phyloP scores from a whole-genome alignment of 352 stramenopile species.

The Phytophthora ramorum region DNA sequence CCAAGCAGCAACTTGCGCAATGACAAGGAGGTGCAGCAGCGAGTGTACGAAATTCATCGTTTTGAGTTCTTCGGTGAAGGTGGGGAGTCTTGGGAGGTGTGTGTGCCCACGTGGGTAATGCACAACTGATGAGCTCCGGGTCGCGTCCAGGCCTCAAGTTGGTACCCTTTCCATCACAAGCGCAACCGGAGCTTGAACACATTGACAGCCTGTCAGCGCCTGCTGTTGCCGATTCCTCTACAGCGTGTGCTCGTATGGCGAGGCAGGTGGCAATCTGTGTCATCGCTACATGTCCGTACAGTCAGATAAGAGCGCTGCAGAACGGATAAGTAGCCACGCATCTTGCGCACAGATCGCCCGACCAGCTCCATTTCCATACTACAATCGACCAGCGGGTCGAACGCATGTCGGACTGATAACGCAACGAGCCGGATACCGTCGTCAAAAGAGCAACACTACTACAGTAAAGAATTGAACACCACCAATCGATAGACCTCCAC shows the following conservation, averaged over 20 bases:
- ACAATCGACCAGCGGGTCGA: too few relatives aligned
- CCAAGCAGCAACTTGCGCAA: neutral
- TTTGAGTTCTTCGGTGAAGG: conserved; percentile 1
- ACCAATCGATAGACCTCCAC: neutral
- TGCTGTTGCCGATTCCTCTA: neutral
- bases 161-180: neutral
- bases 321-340: neutral
- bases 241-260: neutral
- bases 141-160: neutral
- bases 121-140: conserved; percentile 2
- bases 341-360: neutral
- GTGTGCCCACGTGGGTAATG: neutral
- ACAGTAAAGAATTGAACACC: too few relatives aligned
- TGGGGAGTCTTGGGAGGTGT: neutral
- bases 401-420: too few relatives aligned
- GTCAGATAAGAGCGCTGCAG: conserved; percentile 14
- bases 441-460: too few relatives aligned
- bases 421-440: too few relatives aligned
- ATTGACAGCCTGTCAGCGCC: conserved; percentile 17
- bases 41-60: conserved; percentile 27
- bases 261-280: conserved; percentile 5
- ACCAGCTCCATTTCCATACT: neutral
- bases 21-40: conserved; percentile 9
- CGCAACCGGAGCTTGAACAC: conserved; percentile 5
- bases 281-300: neutral